phyloP scores from a whole-genome alignment of 257 asterid genomes.

The Parsonsia alboflavescens region DNA sequence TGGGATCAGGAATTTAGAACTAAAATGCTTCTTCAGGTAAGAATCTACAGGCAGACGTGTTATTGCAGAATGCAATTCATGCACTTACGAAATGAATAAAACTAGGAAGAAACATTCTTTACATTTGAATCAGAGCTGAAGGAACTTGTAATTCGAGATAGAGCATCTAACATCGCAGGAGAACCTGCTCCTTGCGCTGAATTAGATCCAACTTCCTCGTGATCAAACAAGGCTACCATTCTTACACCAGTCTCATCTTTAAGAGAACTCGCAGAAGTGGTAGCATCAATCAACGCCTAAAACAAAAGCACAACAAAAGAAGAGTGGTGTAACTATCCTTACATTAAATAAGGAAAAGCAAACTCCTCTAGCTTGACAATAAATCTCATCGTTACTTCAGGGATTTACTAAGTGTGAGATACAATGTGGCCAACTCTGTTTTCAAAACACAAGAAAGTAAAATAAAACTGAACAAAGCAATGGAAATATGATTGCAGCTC shows the following conservation, averaged over 20 bases:
- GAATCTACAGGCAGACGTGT: background rate
- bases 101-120: background rate
- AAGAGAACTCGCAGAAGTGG: constrained; percentile 62
- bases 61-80: background rate
- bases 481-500: background rate
- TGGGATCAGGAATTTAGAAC: background rate
- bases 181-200: constrained; percentile 99
- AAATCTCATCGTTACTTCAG: background rate
- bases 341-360: background rate
- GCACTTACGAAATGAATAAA: background rate
- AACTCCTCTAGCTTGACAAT: background rate
- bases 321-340: background rate
- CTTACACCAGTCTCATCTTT: constrained; percentile 73
- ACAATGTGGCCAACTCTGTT: background rate
- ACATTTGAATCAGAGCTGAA: constrained; percentile 78
- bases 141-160: constrained; percentile 74
- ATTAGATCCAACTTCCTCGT: constrained; percentile 90
- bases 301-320: constrained; percentile 19
- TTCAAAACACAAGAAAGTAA: background rate
- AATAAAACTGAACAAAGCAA: background rate
- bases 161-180: constrained; percentile 77
- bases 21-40: background rate
- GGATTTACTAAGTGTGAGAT: background rate
- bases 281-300: constrained; percentile 90
- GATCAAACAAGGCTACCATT: constrained; percentile 96